These are phyloP conservation scores for Starmerella powellii DNA, from an alignment of 805 yeast genomes.

Conservation along the genomic window DNA sequence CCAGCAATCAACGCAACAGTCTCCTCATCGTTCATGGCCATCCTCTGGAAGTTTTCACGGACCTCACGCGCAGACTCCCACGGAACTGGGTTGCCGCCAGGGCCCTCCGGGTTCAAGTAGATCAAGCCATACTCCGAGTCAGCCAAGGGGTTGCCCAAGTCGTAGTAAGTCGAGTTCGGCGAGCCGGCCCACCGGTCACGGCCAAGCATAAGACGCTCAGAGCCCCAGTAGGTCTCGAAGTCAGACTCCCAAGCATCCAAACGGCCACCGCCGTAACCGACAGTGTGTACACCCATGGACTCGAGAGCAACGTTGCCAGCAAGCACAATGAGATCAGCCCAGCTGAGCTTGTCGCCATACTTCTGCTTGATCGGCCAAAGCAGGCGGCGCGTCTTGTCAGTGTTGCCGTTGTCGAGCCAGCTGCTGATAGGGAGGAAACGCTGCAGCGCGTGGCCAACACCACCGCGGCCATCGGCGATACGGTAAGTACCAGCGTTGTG, in stretches of 20 bases:
- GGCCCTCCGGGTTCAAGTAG: slow-evolving; percentile 22
- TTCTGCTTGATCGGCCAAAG: slow-evolving; percentile 21
- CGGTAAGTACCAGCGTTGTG: slow-evolving; percentile 21
- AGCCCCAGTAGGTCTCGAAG: slow-evolving; percentile 18
- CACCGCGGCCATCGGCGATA: slow-evolving; percentile 21
- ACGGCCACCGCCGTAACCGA: slow-evolving; percentile 19
- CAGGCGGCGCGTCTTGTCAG: slow-evolving; percentile 19
- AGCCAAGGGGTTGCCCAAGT: slow-evolving; percentile 15
- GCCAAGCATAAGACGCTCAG: slow-evolving; percentile 11
- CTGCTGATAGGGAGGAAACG: slow-evolving; percentile 17
- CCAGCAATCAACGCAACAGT: slow-evolving; percentile 21
- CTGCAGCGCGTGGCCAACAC: slow-evolving; percentile 17
- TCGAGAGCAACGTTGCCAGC: slow-evolving; percentile 21
- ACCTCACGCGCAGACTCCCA: slow-evolving; percentile 15
- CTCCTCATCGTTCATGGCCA: slow-evolving; percentile 21
- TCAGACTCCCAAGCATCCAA: slow-evolving; percentile 17
- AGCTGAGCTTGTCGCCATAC: slow-evolving; percentile 18
- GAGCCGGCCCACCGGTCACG: slow-evolving; percentile 16
- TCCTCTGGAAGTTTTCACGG: slow-evolving; percentile 18
- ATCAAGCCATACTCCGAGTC: slow-evolving; percentile 15
- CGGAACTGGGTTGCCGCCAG: slow-evolving; percentile 17
- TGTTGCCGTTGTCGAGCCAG: slow-evolving; percentile 19
- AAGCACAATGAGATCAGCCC: slow-evolving; percentile 19
- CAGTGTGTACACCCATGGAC: slow-evolving; percentile 16
- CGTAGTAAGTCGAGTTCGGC: slow-evolving; percentile 4